Base-by-base conservation (phyloP, 805 yeast genomes). In the Cyberlindnera maclurae region DNA sequence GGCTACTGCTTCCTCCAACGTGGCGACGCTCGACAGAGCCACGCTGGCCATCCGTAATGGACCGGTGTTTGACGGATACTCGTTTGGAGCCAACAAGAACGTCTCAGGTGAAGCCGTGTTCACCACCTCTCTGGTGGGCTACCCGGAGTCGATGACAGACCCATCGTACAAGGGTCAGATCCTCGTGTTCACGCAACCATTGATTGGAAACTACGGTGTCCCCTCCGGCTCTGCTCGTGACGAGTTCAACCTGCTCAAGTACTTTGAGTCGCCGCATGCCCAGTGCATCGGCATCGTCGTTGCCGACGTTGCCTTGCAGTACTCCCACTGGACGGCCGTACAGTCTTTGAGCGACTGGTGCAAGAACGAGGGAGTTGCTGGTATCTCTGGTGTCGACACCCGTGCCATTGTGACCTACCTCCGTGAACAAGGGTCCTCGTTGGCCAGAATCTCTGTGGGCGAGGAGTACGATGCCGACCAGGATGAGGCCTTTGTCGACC, bases 311-410 rank as follows among this genome's bases (percentile, higher is more conserved):
- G 97, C 98, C 16, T 75, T 89, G 73, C 75, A 88, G 60, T 87
- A 90, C 64, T 86, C 96, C n/a, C 99, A 93, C 63, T 93, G 98
- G 98, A 89, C 97, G 28, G 99, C 99, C 4, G 96, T 93, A 26
- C 97, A 93, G 68, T 82, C 95, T 15, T 73, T 93, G 42, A 83
- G 86, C 43, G 85, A 84, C 52, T 93, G 97, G 98, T 93, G 98
- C 69, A 77, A 84, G 64, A 80, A 96, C 59, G 94, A 88, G 52
- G 96, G 95, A 31, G 93, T 94, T 40, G 94, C 97, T 40, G 94
- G 96, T 33, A 83, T 93, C 54, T 78, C 96, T 31, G 98, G 97
- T 45, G 96, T 93, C 34, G 99, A 93, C 63, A 93, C 99, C 48
- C 84, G 98, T 70, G 85, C 89, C 41, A 75, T 93, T 48, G 97